Base-by-base conservation (phyloP, 169 alveolate genomes). In the Neospora caninum region DNA sequence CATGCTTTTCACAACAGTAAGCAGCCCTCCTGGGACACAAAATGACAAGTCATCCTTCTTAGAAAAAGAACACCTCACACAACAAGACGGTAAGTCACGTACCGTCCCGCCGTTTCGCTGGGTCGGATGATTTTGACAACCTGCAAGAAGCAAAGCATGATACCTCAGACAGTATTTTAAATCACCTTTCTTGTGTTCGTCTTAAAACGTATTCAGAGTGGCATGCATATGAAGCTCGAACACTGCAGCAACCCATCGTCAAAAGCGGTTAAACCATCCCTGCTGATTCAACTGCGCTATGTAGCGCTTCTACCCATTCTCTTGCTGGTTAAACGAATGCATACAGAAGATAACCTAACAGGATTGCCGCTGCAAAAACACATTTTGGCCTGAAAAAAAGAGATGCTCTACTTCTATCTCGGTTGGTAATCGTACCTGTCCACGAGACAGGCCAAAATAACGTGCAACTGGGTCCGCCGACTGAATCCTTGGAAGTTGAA, bases 61-160 rank as follows among this genome's bases (percentile, higher is more conserved):
- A 29, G 73, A 64, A n/a, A 45, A 91, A 49, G 34, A 49, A 64
- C 45, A 39, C 73, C 45, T 95, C 93, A 98, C 83, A 97, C 97
- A 39, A 97, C 99, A 49, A 99, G 97, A 91, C 99, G 96, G 93
- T 98, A 99, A 34, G 99, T 99, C 91, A 99, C 99, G 96, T 99
- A 99, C 96, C 99, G 96, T n/a, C 99, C 99, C 6, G 99, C 99
- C n/a, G 99, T 98, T 95, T 99, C 99, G 83, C 99, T 97, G 38
- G 99, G 99, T 88, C 99, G 97, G 73, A 99, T 98, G 91, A 99
- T 99, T 96, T 99, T 99, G 93, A 99, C 99, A 80, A 99, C 99
- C 97, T 96, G 89, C 78, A 54, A 10, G 73, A 0, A 45, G 73
- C 0, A 20, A 53, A 1, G 29, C 49, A 70, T 16, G 45, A 84